Percentiles rank a stretch among this genome's conserved stretches.
phyloP scores from a whole-genome alignment of 2,329 filamentous ascomycete species.

The Colletotrichum higginsianum region DNA sequence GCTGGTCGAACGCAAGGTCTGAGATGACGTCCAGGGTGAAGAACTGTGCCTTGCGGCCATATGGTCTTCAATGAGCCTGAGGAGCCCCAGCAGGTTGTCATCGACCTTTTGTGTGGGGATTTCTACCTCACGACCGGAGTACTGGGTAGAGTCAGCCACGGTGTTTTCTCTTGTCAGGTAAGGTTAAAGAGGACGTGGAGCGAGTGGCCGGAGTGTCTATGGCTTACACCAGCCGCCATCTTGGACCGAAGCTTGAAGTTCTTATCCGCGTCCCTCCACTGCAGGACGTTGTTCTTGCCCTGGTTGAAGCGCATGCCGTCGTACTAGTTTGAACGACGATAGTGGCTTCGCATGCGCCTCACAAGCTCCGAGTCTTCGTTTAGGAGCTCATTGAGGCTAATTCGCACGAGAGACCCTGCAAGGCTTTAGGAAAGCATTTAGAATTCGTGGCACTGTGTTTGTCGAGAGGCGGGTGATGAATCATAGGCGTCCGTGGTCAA shows the following conservation, averaged over 20 bases:
- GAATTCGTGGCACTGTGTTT: no score
- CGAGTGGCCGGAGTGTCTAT: slow-evolving; percentile 32
- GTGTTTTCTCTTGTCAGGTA: not conserved
- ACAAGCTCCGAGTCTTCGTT: slow-evolving; percentile 45
- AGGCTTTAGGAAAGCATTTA: not conserved
- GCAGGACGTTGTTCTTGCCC: slow-evolving; percentile 66
- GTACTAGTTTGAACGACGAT: slow-evolving; percentile 60
- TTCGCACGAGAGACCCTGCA: slow-evolving; percentile 42
- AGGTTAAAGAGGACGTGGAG: not conserved
- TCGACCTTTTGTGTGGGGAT: slow-evolving; percentile 65
- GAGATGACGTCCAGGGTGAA: slow-evolving; percentile 70
- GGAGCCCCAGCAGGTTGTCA: slow-evolving; percentile 58
- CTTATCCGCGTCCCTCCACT: slow-evolving; percentile 60
- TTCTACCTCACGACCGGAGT: slow-evolving; percentile 67
- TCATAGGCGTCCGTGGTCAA: no score
- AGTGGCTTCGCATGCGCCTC: slow-evolving; percentile 54
- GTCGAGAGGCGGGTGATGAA: no score
- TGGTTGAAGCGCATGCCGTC: slow-evolving; percentile 66
- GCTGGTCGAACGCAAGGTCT: slow-evolving; percentile 63
- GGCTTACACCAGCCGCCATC: slow-evolving; percentile 63
- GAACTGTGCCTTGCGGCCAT: slow-evolving; percentile 63
- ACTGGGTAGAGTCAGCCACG: slow-evolving; percentile 44
- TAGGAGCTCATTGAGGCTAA: slow-evolving; percentile 43
- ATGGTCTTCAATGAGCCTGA: slow-evolving; percentile 60
- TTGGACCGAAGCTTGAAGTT: slow-evolving; percentile 62